Percentiles rank a stretch among this genome's conserved stretches.
Evolutionary conservation across 495 filamentous ascomycete species (phyloP).

Genomic region (Paragyromitra xinjiangensis): DNA sequence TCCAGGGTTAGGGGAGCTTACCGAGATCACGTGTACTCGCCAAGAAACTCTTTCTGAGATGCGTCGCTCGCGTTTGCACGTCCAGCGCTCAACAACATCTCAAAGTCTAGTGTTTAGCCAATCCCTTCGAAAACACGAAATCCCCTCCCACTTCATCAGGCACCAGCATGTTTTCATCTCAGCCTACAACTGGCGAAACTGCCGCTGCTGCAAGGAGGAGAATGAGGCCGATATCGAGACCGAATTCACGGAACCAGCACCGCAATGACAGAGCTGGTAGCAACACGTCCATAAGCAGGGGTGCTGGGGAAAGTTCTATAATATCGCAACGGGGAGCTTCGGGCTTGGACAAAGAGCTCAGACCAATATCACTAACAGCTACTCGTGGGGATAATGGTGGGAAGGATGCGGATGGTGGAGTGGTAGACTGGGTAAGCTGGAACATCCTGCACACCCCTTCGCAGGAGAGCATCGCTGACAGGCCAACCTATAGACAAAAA

Average conservation of each 20-base stretch:
- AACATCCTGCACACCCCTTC: neutral
- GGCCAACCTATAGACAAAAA: slow-evolving; percentile 72
- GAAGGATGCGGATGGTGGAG: slow-evolving; percentile 53
- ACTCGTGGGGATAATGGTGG: slow-evolving; percentile 41
- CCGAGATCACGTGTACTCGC: neutral
- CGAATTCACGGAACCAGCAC: slow-evolving; percentile 62
- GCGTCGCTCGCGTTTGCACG: slow-evolving; percentile 34
- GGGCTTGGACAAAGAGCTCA: slow-evolving; percentile 28
- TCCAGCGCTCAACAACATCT: slow-evolving; percentile 17
- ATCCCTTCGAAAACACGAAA: slow-evolving; percentile 2
- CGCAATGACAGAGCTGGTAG: slow-evolving; percentile 61
- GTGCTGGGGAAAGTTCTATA: slow-evolving; percentile 39
- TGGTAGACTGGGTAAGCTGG: slow-evolving; percentile 52
- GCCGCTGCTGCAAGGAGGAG: slow-evolving; percentile 46
- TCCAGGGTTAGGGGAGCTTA: neutral
- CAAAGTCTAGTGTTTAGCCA: neutral
- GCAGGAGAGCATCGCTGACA: slow-evolving; percentile 31
- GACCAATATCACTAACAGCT: slow-evolving; percentile 21
- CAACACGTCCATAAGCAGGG: slow-evolving; percentile 46
- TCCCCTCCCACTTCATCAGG: neutral
- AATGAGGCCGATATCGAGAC: slow-evolving; percentile 48
- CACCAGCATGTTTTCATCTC: slow-evolving; percentile 49
- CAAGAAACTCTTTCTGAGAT: neutral
- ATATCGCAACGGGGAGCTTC: slow-evolving; percentile 42
- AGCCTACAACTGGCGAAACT: slow-evolving; percentile 43